phyloP scores from a whole-genome alignment of 2,329 filamentous ascomycete genomes.

The Meredithiella fracta region DNA sequence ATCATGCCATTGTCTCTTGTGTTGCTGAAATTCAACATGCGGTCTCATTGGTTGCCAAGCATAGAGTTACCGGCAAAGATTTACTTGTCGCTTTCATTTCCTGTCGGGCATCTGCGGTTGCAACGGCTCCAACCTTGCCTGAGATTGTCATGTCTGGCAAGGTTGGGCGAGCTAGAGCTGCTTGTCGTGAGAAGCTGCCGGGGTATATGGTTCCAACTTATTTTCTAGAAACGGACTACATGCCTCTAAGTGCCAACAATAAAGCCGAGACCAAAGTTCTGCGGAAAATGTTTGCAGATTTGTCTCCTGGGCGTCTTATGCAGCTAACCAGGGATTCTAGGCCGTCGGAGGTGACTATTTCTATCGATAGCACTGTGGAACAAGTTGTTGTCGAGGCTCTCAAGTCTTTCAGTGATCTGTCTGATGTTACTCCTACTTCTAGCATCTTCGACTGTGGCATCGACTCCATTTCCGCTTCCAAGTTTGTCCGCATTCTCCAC shows the following conservation, averaged over 20 bases:
- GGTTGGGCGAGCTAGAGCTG: constrained; percentile 29
- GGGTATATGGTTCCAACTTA: constrained; percentile 86
- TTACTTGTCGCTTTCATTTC: constrained; percentile 63
- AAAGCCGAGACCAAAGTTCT: constrained; percentile 66
- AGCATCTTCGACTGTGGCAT: constrained; percentile 77
- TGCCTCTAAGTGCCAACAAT: constrained; percentile 78
- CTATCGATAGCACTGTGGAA: constrained; percentile 17
- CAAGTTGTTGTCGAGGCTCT: constrained; percentile 37
- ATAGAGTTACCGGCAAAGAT: constrained; percentile 58
- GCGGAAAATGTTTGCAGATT: constrained; percentile 44
- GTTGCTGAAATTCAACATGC: constrained; percentile 47
- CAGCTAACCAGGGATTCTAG: constrained; percentile 16
- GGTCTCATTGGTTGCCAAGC: constrained; percentile 57
- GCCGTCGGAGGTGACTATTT: constrained; percentile 19
- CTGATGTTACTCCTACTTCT: constrained; percentile 33
- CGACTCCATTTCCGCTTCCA: constrained; percentile 72
- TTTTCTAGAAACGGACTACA: constrained; percentile 50
- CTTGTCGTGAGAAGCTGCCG: constrained; percentile 55
- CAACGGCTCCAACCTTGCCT: background rate
- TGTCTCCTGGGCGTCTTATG: constrained; percentile 41
- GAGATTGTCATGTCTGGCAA: background rate
- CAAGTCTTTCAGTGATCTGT: constrained; percentile 30
- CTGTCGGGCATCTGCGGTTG: background rate
- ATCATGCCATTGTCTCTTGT: constrained; percentile 56
- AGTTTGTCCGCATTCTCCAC: constrained; percentile 49